These are phyloP conservation scores for Solanum commersonii DNA, from an alignment of 257 asterid genomes.

Conservation along the genomic window DNA sequence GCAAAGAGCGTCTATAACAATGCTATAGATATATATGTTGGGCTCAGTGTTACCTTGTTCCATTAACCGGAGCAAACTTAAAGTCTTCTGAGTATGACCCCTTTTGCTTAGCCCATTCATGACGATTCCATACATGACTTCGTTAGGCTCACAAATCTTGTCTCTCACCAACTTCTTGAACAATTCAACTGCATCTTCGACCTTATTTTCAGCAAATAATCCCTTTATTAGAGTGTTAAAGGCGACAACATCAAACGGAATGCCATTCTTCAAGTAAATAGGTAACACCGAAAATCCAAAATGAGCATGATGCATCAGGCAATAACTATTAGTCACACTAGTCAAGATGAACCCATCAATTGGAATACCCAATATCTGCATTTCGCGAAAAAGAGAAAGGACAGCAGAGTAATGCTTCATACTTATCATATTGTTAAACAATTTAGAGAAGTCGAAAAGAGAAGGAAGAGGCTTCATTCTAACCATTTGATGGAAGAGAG, in stretches of 20 bases:
- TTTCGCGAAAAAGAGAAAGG: neutral
- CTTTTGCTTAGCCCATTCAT: neutral
- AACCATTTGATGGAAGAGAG: neutral
- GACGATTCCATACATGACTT: neutral
- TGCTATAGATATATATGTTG: rapidly evolving
- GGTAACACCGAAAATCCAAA: neutral
- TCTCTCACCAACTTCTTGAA: neutral
- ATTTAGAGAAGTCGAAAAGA: neutral
- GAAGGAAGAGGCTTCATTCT: neutral
- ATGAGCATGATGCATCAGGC: neutral
- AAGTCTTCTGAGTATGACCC: neutral
- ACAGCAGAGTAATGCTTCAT: neutral
- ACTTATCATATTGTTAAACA: neutral
- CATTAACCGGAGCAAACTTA: neutral
- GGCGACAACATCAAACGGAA: rapidly evolving
- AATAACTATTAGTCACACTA: neutral
- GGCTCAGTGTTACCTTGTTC: neutral
- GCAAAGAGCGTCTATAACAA: neutral
- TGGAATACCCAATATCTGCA: neutral
- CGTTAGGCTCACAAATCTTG: rapidly evolving
- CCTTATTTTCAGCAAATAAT: neutral
- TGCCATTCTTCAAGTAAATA: neutral
- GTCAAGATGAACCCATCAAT: neutral
- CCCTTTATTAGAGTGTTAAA: rapidly evolving
- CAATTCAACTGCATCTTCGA: neutral